Base-by-base conservation (phyloP, 768 basidiomycete species). In the Tylopilus balloui region DNA sequence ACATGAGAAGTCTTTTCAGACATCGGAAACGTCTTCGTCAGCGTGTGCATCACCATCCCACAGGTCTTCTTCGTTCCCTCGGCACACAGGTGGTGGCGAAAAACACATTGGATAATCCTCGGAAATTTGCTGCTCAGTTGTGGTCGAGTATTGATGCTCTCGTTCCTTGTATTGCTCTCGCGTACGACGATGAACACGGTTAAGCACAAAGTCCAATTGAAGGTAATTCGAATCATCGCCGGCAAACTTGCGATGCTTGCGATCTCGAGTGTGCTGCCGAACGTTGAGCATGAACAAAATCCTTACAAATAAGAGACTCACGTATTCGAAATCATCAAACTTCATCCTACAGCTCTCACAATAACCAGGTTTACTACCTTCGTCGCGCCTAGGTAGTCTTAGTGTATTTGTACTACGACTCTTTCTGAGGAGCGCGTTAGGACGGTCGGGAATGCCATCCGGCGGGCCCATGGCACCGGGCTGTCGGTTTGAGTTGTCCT, bases 331-430 rank as follows among this genome's bases (percentile, higher is more conserved):
- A 67, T 95, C 86, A 0, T 86, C 83, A 61, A 94, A 99, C 67
- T 92, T 92, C 48, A 77, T 62, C 32, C 95, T 80, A 67, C 96
- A 99, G 64, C 92, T 94, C 69, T 99, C 96, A 67, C 96, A 99
- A 68, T 97, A 98, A 5, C 96, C 96, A 5, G 94, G 87, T 60
- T 96, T 97, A 54, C 78, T 81, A 15, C 83, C 83, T 70, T 95
- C 92, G 50, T 92, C 88, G 32, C 89, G 81, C 61, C 80, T 84
- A 8, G 87, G 83, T 47, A 88, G 71, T 59, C 78, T 76, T 40
- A 91, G 68, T 2, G 85, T 88, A 62, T 88, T 88, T 44, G 87
- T 90, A 57, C 88, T 92, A 55, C 81, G 80, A 62, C 86, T 86
- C 69, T 88, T 92, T 60, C 80, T 77, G 42, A 92, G 70, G 23